phyloP scores from a whole-genome alignment of 2,329 filamentous ascomycete species.

The Colletotrichum sp. region DNA sequence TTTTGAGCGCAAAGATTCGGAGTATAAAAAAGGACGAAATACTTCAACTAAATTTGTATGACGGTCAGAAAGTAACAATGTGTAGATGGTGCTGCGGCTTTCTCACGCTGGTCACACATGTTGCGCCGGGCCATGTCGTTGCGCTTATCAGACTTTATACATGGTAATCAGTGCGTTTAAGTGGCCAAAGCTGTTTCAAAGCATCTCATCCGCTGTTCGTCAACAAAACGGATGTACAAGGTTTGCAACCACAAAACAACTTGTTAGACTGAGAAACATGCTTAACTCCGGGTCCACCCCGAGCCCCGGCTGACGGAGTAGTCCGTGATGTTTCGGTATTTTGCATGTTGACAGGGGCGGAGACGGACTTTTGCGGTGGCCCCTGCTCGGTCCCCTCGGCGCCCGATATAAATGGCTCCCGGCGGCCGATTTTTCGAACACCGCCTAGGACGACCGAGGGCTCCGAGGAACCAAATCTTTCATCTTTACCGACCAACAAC shows the following conservation, averaged over 20 bases:
- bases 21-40: accelerated
- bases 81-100: background rate
- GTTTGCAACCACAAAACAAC: background rate
- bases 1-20: background rate
- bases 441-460: background rate
- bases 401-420: background rate
- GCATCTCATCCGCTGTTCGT: background rate
- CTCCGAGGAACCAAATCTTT: background rate
- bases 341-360: background rate
- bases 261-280: background rate
- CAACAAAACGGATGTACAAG: background rate
- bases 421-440: background rate
- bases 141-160: background rate
- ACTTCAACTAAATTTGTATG: accelerated
- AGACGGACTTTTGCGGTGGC: background rate
- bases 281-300: background rate
- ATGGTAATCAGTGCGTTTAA: background rate
- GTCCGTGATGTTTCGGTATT: background rate
- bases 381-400: slow-evolving; percentile 1
- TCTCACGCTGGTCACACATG: background rate
- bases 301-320: background rate
- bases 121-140: background rate
- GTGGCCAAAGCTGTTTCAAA: background rate
- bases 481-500: accelerated
- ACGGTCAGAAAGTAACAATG: background rate